These are phyloP conservation scores for Mycosphaerella sp. DNA, from an alignment of 2,329 filamentous ascomycete genomes.

Conservation along the genomic window DNA sequence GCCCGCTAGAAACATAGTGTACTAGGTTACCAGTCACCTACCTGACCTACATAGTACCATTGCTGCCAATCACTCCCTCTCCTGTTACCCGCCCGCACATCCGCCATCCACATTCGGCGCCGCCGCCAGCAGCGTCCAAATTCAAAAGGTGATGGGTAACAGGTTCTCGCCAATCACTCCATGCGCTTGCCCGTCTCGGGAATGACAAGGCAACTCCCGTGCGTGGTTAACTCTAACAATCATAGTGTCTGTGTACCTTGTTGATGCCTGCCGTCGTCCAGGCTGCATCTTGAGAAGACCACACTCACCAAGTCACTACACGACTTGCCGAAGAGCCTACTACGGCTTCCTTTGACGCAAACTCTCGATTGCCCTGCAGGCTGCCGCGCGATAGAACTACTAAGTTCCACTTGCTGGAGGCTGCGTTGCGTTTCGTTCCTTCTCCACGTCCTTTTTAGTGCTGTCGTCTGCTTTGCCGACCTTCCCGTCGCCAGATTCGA, in stretches of 20 bases:
- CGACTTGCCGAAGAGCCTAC: not conserved
- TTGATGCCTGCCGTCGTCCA: not conserved
- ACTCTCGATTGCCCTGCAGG: not conserved
- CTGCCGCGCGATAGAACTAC: no score
- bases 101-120: not conserved
- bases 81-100: not conserved
- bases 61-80: not conserved
- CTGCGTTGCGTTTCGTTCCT: not conserved
- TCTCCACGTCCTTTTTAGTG: not conserved
- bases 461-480: not conserved
- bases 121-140: not conserved
- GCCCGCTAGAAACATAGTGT: no score
- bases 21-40: no score
- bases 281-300: slow-evolving; percentile 4
- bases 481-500: not conserved
- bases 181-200: slow-evolving; percentile 1
- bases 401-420: no score
- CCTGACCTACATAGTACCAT: no score
- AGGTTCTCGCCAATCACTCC: not conserved
- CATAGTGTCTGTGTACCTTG: no score
- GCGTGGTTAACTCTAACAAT: slow-evolving; percentile 5
- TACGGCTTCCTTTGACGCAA: no score
- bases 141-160: not conserved
- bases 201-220: slow-evolving; percentile 1
- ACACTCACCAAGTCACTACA: no score